Base-by-base conservation (phyloP, 805 yeast species). In the Candida stauntonica region DNA sequence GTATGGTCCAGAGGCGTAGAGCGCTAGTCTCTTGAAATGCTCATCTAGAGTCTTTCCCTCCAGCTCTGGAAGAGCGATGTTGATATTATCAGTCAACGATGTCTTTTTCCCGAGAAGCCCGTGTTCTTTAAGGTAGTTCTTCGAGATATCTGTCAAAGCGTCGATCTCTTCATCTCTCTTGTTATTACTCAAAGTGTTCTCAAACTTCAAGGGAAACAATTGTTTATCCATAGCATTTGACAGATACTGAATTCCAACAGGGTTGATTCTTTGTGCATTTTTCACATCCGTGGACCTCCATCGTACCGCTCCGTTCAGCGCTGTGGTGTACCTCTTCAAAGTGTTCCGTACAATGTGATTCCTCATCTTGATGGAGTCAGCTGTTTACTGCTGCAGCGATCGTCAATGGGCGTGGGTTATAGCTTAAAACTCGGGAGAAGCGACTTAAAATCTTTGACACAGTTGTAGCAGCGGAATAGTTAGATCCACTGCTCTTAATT, bases 241-340 rank as follows among this genome's bases (percentile, higher is more conserved):
- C 16, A 86, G 63, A 48, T 85, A 82, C 54, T 87, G 95, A 19
- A 86, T 83, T 0, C 95, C 95, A 7, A 84, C 82, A 15, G 81
- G 81, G 55, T 85, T 86, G 21, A 82, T 62, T 26, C 87, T 58
- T 7, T 82, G 85, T 33, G 52, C 47, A 51, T 73, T 73, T 36
- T 20, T 35, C n/a, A 23, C 18, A 7, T 8, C 24, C 9, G 24
- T 21, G 7, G 24, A 21, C 11, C 26, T 15, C 13, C 11, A 17
- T 11, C 24, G 7, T 21, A 21, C 24, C 24, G 24, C 24, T 11
- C 7, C 9, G 11, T 11, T 21, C 24, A 7, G 11, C 11, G 24
- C 7, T 11, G 9, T 21, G 24, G 9, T 8, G 24, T 7, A 21
- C 9, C 7, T 11, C 11, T 11, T 21, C n/a, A n/a, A n/a, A n/a